A percentile compares a stretch with the other conserved stretches of the same genome.
phyloP scores from a whole-genome alignment of 257 asterid species.

The Voacanga thouarsii region DNA sequence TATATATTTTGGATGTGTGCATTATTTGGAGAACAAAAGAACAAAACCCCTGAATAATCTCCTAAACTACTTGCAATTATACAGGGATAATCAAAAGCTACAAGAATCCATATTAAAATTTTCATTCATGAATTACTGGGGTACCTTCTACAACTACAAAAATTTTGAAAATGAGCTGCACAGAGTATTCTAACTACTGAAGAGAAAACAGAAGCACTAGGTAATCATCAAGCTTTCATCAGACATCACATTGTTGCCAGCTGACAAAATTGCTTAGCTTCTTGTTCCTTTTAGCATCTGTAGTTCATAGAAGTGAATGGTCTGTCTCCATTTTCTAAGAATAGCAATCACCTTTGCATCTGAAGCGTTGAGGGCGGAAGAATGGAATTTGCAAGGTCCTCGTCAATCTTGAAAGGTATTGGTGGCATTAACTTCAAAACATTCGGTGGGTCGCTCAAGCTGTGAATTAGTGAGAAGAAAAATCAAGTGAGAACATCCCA shows the following conservation, averaged over 20 bases:
- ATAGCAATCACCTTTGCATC: neutral
- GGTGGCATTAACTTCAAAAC: conserved; percentile 22
- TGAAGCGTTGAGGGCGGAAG: conserved; percentile 5
- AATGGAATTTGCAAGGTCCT: conserved; percentile 14
- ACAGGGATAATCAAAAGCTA: neutral
- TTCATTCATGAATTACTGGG: neutral
- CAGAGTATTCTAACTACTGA: neutral
- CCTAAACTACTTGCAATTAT: neutral
- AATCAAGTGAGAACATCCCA: neutral
- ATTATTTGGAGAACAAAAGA: neutral
- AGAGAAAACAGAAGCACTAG: neutral
- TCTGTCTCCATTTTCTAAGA: neutral
- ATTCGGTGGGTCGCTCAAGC: conserved; percentile 13
- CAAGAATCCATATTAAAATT: neutral
- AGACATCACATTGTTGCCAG: neutral
- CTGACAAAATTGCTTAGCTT: neutral
- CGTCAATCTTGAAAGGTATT: conserved; percentile 20
- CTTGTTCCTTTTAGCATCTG: neutral
- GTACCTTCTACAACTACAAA: neutral
- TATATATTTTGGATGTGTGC: too few relatives aligned
- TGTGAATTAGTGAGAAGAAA: neutral
- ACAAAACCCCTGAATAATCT: neutral
- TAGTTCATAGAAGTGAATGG: neutral
- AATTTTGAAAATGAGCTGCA: neutral
- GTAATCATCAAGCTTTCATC: neutral